phyloP scores from a whole-genome alignment of 306 rosid genomes.

The Castanea crenata region DNA sequence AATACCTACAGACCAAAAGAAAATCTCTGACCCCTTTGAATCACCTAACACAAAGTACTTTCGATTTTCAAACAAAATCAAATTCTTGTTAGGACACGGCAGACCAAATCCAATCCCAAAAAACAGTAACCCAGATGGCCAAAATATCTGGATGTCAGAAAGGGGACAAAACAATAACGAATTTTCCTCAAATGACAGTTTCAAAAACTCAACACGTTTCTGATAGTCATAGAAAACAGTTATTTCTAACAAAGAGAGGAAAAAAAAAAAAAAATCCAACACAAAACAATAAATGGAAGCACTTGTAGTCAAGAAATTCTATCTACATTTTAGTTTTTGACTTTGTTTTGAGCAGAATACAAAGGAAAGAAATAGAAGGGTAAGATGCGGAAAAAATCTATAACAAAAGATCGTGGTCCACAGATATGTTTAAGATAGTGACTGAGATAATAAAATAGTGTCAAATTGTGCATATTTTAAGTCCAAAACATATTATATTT shows the following conservation, averaged over 20 bases:
- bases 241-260: neutral
- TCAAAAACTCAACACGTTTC: conserved; percentile 15
- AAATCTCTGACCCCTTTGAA: conserved; percentile 7
- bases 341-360: neutral
- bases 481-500: neutral
- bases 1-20: conserved; percentile 2
- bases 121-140: conserved; percentile 11
- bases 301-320: conserved; percentile 18
- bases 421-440: neutral
- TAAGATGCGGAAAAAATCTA: conserved; percentile 14
- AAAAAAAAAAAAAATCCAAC: conserved; percentile 22
- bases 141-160: conserved; percentile 6
- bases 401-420: neutral
- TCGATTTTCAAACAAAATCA: conserved; percentile 8
- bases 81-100: neutral
- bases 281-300: conserved; percentile 1
- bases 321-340: conserved; percentile 11
- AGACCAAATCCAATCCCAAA: neutral
- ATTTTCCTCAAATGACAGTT: conserved; percentile 14
- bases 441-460: conserved; percentile 20
- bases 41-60: neutral
- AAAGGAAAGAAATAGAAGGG: conserved; percentile 12
- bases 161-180: conserved; percentile 7
- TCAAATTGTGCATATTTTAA: conserved; percentile 26
- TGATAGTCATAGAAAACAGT: conserved; percentile 13